Percentiles rank a stretch among this genome's conserved stretches.
Evolutionary conservation across 345 rosid species (phyloP).

Genomic region (Corchorus olitorius): DNA sequence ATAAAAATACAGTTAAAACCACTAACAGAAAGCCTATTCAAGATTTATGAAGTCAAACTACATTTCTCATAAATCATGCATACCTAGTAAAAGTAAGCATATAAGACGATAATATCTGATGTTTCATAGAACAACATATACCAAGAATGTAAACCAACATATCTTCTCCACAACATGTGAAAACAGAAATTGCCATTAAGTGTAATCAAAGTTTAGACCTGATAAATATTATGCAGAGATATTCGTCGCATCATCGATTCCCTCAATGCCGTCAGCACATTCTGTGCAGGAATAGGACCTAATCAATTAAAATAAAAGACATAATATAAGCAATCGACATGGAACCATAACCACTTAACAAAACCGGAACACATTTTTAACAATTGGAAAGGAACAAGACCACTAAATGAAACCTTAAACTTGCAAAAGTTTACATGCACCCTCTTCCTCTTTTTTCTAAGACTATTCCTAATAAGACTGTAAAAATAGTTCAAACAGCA

Average conservation of each 20-base stretch:
- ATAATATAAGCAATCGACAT: neutral
- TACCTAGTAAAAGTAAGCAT: neutral
- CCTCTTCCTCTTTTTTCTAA: neutral
- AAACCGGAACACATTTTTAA: constrained; percentile 1
- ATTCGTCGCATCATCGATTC: constrained; percentile 68
- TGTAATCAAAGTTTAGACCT: constrained; percentile 43
- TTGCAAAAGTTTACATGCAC: neutral
- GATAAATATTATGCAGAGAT: constrained; percentile 55
- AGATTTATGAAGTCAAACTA: constrained; percentile 12
- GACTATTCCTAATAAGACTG: constrained; percentile 7
- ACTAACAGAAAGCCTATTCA: neutral
- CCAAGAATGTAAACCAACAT: neutral
- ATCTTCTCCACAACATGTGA: constrained; percentile 8
- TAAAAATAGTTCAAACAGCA: constrained; percentile 14
- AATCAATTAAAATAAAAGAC: neutral
- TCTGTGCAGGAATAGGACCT: constrained; percentile 42
- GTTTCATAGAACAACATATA: neutral
- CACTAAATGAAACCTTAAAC: neutral
- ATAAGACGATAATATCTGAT: neutral
- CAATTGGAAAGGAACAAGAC: neutral
- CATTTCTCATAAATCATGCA: neutral
- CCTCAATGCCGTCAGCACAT: constrained; percentile 61
- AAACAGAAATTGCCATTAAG: neutral
- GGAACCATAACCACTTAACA: neutral
- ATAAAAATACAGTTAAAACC: neutral